Base-by-base conservation (phyloP, 2,329 filamentous ascomycete species). In the Chaetomium globosum region DNA sequence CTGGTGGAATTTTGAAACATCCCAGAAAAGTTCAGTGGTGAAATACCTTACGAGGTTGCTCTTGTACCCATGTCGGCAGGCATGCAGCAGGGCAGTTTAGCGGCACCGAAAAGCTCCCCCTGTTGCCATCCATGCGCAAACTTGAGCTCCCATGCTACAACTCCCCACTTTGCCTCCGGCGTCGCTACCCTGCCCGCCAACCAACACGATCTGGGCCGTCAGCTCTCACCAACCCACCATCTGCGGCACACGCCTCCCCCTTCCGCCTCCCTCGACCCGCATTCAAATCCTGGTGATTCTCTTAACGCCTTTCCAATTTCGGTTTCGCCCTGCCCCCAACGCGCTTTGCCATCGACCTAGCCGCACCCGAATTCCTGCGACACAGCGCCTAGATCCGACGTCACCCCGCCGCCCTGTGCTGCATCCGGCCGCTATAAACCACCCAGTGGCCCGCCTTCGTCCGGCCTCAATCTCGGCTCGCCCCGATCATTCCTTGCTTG, bases 241-340 rank as follows among this genome's bases (percentile, higher is more conserved):
- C 64, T 64, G 67, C 67, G 65, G 61, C 68, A 67, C 59, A 67
- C 65, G 64, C 67, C 63, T 68, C 64, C 66, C 63, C 66, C 65
- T 66, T 68, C 64, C 39, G 56, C 59, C 56, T 64, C 46, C 28
- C 64, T 23, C 39, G 53, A 54, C 33, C 54, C 56, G 49, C 51
- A 16, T 46, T 36, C 43, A 16, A 48, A 63, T 66, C 56, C 58
- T 65, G 36, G 53, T 39, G 53, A 61, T 65, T 69, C 56, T 63
- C 55, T 43, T 21, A 33, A 62, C 31, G 30, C 51, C 59, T 66
- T 66, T 54, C 58, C 65, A 39, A 30, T 64, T 64, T 55, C 39
- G 39, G 63, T 36, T 54, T 59, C 43, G 61, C 55, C 13, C 48
- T 58, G 52, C 36, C 26, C 33, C 62, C 58, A 55, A 64, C 63